Evolutionary conservation across 2,329 filamentous ascomycete species (phyloP).

Genomic region (Pseudogymnoascus sp.): DNA sequence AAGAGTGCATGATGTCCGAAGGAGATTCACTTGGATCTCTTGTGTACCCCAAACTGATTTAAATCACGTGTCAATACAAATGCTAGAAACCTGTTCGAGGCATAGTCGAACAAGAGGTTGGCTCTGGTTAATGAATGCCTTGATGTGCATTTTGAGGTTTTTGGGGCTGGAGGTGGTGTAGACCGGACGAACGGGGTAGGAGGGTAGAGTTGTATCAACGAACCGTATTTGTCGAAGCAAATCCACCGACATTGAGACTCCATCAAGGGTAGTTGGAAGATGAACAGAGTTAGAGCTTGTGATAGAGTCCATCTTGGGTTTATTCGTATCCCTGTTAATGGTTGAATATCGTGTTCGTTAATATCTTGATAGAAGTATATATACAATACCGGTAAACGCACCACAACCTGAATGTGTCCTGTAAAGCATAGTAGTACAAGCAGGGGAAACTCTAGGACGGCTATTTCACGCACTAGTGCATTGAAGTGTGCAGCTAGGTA

Average conservation of each 20-base stretch:
- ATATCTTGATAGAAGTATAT: background rate
- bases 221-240: background rate
- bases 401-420: background rate
- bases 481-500: background rate
- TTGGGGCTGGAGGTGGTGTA: background rate
- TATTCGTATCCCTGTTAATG: too few species aligned
- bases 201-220: background rate
- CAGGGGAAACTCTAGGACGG: background rate
- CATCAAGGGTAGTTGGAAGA: background rate
- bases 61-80: background rate
- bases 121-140: background rate
- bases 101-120: background rate
- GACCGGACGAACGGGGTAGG: background rate
- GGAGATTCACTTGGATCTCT: background rate
- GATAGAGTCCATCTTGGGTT: background rate
- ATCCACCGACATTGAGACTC: background rate
- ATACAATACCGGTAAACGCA: background rate
- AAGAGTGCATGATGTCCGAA: background rate
- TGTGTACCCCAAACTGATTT: background rate
- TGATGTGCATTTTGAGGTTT: background rate
- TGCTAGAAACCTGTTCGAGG: background rate
- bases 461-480: background rate
- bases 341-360: background rate
- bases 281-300: background rate
- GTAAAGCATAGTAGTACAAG: background rate